These are phyloP conservation scores for Lunularia cruciata DNA, from an alignment of 225 moss, liverwort and hornwort species.

Conservation along the genomic window DNA sequence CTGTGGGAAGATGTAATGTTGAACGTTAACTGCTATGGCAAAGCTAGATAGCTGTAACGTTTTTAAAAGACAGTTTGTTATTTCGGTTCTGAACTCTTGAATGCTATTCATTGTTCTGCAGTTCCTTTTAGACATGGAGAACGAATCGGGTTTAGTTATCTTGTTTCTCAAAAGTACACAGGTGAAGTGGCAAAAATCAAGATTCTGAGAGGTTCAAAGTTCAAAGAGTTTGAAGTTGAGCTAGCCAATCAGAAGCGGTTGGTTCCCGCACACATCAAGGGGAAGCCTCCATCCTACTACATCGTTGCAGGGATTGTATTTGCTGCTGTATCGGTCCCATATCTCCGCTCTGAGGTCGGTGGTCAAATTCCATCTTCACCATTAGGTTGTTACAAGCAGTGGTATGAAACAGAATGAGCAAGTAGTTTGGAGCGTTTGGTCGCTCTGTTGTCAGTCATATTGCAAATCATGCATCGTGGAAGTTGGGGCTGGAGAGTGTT, in stretches of 20 bases:
- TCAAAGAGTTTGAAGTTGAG: slow-evolving; percentile 86
- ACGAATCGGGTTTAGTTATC: slow-evolving; percentile 98
- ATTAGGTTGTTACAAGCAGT: too few species aligned
- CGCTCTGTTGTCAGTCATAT: too few species aligned
- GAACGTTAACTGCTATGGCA: too few species aligned
- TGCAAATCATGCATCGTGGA: too few species aligned
- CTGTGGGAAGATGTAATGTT: too few species aligned
- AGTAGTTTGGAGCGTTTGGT: too few species aligned
- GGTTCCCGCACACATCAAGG: slow-evolving; percentile 97
- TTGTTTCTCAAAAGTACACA: slow-evolving; percentile 99
- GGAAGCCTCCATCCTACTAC: slow-evolving; percentile 93
- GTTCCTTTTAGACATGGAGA: slow-evolving; percentile 99
- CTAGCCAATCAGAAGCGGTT: slow-evolving; percentile 94
- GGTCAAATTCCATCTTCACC: not conserved
- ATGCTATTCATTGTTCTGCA: slow-evolving; percentile 44
- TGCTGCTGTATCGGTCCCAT: slow-evolving; percentile 94
- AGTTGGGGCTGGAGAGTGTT: too few species aligned
- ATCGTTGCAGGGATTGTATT: slow-evolving; percentile 98
- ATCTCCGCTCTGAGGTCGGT: slow-evolving; percentile 97
- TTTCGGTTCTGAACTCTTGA: slow-evolving; percentile 18
- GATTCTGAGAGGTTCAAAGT: slow-evolving; percentile 80
- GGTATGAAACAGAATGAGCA: too few species aligned
- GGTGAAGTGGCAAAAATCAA: slow-evolving; percentile 90
- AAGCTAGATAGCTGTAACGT: too few species aligned
- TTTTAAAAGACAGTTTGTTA: too few species aligned